Percentiles rank a stretch among this genome's conserved stretches.
Evolutionary conservation across 768 basidiomycete species (phyloP).

Genomic region (Pholiota conissans): DNA sequence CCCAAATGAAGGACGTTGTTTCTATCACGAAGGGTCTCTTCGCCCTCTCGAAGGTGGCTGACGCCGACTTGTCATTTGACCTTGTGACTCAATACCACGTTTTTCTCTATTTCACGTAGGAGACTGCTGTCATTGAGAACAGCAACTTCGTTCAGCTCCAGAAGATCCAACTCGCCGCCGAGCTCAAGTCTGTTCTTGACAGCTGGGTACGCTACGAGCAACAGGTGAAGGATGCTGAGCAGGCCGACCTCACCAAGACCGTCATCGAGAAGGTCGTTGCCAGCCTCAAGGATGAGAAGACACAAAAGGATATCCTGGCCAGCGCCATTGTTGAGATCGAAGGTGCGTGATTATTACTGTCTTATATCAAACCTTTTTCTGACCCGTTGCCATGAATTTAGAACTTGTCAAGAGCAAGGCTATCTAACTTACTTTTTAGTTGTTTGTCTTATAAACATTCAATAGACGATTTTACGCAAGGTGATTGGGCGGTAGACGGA

Average conservation of each 20-base stretch:
- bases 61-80: neutral
- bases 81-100: neutral
- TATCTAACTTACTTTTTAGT: conserved; percentile 51
- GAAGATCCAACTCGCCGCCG: conserved; percentile 80
- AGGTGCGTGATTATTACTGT: conserved; percentile 58
- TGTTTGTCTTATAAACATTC: neutral
- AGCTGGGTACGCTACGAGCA: conserved; percentile 99
- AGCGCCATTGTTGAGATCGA: conserved; percentile 88
- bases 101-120: conserved; percentile 44
- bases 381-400: conserved; percentile 26
- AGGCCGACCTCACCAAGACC: conserved; percentile 83
- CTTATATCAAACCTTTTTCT: neutral
- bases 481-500: neutral
- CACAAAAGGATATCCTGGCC: conserved; percentile 79
- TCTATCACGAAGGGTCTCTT: conserved; percentile 89
- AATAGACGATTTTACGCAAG: neutral
- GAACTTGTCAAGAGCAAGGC: conserved; percentile 92
- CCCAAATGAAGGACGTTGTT: conserved; percentile 95
- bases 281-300: conserved; percentile 82
- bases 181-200: conserved; percentile 94
- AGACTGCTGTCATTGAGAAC: conserved; percentile 89
- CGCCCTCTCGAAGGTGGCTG: conserved; percentile 91
- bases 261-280: conserved; percentile 90
- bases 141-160: conserved; percentile 90
- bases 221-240: conserved; percentile 94